phyloP scores from a whole-genome alignment of 495 filamentous ascomycete species.

The Tirmania nivea region DNA sequence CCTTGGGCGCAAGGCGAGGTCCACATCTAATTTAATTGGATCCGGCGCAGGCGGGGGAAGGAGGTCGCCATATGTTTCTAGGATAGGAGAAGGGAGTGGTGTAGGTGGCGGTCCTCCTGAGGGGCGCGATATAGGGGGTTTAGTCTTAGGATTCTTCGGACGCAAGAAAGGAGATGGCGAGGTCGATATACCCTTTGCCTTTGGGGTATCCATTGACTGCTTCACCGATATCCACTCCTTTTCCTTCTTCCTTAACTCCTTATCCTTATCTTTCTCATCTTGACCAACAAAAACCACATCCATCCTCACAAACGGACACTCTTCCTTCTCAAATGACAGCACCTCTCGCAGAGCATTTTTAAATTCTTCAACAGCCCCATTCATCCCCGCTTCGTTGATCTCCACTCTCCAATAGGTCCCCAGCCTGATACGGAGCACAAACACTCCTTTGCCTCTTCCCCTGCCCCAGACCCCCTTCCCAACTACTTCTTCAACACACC shows the following conservation, averaged over 20 bases:
- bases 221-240: slow-evolving; percentile 1
- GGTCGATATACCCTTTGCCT: no score
- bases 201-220: not conserved
- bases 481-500: slow-evolving; percentile 9
- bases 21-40: no score
- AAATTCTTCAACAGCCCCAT: slow-evolving; percentile 4
- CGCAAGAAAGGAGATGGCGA: no score
- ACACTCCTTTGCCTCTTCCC: slow-evolving; percentile 4
- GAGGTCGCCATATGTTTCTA: no score
- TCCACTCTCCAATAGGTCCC: slow-evolving; percentile 20
- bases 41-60: no score
- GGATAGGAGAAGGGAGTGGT: no score
- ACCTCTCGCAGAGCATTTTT: slow-evolving; percentile 4
- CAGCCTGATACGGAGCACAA: slow-evolving; percentile 16
- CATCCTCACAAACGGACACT: not conserved
- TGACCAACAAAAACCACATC: slow-evolving; percentile 9
- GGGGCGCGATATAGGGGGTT: no score
- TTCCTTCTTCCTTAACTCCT: not conserved
- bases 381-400: slow-evolving; percentile 8
- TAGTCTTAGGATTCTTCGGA: no score
- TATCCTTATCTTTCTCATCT: slow-evolving; percentile 3
- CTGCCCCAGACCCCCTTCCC: not conserved
- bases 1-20: no score
- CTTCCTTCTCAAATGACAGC: slow-evolving; percentile 8
- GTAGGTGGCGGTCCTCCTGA: no score